Evolutionary conservation across 78 protist genomes (phyloP).

Genomic region (Dictyostelium purpureum): DNA sequence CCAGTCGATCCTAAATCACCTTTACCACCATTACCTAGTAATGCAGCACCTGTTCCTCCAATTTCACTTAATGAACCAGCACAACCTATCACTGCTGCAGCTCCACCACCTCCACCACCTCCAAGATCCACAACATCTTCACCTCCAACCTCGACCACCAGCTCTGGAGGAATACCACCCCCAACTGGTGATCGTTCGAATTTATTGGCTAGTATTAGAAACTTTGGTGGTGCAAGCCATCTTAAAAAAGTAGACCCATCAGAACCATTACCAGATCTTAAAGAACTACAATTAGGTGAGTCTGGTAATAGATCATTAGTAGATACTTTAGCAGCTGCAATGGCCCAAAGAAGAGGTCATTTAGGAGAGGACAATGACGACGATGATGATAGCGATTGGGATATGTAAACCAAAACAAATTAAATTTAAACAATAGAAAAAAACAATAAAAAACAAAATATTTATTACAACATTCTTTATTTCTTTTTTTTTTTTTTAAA

Average conservation of each 20-base stretch:
- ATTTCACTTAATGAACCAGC: background rate
- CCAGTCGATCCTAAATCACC: background rate
- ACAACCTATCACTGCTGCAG: background rate
- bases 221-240: background rate
- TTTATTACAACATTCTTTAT: too few species aligned
- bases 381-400: conserved; percentile 26
- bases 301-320: conserved; percentile 21
- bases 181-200: conserved; percentile 11
- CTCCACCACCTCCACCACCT: background rate
- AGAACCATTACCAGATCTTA: conserved; percentile 31
- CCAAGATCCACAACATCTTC: background rate
- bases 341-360: conserved; percentile 30
- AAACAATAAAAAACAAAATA: background rate
- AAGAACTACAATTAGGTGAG: conserved; percentile 34
- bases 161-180: too few species aligned
- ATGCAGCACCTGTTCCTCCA: background rate
- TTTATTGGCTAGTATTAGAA: conserved; percentile 26
- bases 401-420: too few species aligned
- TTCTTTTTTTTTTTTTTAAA: too few species aligned
- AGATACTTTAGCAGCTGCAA: conserved; percentile 45
- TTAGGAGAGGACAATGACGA: conserved; percentile 25
- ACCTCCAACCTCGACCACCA: background rate
- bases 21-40: background rate
- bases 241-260: conserved; percentile 27
- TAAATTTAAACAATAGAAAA: conserved; percentile 7